These are phyloP conservation scores for Nakaseomyces kungkrabaensis DNA, from an alignment of 1,139 yeast genomes.

Conservation along the genomic window DNA sequence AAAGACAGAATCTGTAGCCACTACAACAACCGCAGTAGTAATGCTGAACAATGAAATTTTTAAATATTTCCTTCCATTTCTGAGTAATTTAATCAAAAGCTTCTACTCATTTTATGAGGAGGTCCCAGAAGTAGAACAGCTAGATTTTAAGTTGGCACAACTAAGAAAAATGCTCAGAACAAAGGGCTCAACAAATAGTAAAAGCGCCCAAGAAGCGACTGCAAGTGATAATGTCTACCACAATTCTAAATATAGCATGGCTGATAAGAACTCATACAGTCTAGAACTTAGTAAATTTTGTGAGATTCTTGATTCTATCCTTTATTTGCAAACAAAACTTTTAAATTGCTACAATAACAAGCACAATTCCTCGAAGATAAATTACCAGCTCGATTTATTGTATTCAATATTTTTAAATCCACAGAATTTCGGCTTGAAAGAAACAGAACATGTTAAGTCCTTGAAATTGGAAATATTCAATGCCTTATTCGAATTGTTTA, in stretches of 20 bases:
- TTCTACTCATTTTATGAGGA: constrained; percentile 1
- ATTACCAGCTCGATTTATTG: neutral
- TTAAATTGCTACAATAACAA: neutral
- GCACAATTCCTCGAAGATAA: neutral
- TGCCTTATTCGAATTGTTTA: neutral
- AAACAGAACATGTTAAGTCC: neutral
- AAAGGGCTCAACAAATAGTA: neutral
- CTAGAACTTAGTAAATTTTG: neutral
- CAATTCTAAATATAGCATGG: neutral
- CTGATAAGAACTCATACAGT: neutral
- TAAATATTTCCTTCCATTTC: neutral
- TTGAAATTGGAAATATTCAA: neutral
- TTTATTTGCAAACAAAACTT: neutral
- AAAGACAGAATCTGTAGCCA: neutral
- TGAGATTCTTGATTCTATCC: neutral
- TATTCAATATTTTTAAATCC: neutral
- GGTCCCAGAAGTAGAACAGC: neutral
- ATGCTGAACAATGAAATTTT: neutral
- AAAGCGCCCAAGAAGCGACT: neutral
- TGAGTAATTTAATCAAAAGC: neutral
- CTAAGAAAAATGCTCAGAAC: neutral
- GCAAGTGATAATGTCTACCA: neutral
- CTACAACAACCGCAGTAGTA: neutral
- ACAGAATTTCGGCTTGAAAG: neutral
- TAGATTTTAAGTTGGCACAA: neutral